Conservation (phyloP, 257 asterid genomes). For the Orobanche coerulescens region DNA sequence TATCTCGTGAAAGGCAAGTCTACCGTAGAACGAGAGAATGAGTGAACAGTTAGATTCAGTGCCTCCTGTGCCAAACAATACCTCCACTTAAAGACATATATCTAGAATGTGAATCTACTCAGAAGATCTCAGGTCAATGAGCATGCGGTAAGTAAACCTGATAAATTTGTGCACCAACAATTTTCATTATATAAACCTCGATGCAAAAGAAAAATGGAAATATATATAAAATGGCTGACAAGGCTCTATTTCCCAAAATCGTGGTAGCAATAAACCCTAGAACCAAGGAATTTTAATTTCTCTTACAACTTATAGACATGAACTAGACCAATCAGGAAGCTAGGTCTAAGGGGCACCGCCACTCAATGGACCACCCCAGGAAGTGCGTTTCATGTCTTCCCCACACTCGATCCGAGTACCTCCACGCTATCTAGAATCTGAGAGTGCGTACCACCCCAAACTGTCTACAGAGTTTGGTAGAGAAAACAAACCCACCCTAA, state of each 20-base stretch:
- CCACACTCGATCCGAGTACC: not conserved
- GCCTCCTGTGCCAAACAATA: constrained; percentile 61
- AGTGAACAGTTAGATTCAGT: constrained; percentile 43
- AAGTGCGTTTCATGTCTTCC: too few relatives aligned
- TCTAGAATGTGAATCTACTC: constrained; percentile 17
- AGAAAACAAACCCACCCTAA: not conserved
- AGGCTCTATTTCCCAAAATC: constrained; percentile 6
- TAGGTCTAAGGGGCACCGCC: too few relatives aligned
- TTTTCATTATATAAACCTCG: constrained; percentile 13
- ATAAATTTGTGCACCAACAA: constrained; percentile 3
- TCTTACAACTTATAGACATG: not conserved
- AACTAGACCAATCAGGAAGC: not conserved
- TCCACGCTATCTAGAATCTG: not conserved
- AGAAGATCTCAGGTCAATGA: constrained; percentile 18
- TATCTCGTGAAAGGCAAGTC: constrained; percentile 39
- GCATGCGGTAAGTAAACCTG: not conserved
- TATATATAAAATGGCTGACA: constrained; percentile 7
- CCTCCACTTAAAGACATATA: constrained; percentile 19
- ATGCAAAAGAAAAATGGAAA: constrained; percentile 10
- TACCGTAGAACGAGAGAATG: constrained; percentile 43
- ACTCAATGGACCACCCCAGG: too few relatives aligned
- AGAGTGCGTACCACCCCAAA: not conserved
- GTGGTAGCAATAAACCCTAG: not conserved
- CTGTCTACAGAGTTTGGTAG: not conserved
- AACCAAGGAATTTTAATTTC: not conserved